A percentile compares a stretch with the other conserved stretches of the same genome.
These are phyloP conservation scores for Cyclotella distinguenda DNA, from an alignment of 108 stramenopile species.

Conservation along the genomic window DNA sequence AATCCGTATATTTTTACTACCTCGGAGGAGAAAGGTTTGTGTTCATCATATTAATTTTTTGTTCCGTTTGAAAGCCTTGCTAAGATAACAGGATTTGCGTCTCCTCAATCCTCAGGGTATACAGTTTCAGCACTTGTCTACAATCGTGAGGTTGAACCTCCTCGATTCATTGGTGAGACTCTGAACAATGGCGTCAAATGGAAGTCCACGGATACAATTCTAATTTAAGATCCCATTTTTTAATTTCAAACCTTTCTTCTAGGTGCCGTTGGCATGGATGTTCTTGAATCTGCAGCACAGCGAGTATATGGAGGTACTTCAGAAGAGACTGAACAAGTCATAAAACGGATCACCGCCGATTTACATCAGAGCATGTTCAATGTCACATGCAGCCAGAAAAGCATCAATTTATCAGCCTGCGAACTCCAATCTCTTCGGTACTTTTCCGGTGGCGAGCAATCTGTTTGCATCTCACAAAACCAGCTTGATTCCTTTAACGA, in stretches of 20 bases:
- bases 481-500: neutral
- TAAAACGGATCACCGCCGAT: conserved; percentile 27
- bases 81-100: no score
- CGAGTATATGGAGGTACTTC: conserved; percentile 15
- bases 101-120: conserved; percentile 30
- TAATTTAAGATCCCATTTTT: no score
- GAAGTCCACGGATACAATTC: no score
- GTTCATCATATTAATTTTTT: neutral
- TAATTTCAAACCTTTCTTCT: no score
- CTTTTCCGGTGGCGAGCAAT: conserved; percentile 22
- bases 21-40: conserved; percentile 14
- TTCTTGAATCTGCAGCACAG: conserved; percentile 25
- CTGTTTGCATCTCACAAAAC: conserved; percentile 13
- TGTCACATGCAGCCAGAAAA: conserved; percentile 23
- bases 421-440: conserved; percentile 35
- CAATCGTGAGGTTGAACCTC: conserved; percentile 42
- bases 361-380: conserved; percentile 10
- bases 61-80: neutral
- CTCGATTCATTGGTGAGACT: conserved; percentile 55
- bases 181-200: no score
- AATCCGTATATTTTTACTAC: conserved; percentile 56
- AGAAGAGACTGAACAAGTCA: conserved; percentile 20
- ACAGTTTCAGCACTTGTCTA: conserved; percentile 65
- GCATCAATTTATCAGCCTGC: conserved; percentile 32
- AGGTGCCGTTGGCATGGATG: conserved; percentile 57